Evolutionary conservation across 805 yeast genomes (phyloP), one percentile per base, ranked within the genome.

Genomic region (Crinitomyces ghanaensis): DNA sequence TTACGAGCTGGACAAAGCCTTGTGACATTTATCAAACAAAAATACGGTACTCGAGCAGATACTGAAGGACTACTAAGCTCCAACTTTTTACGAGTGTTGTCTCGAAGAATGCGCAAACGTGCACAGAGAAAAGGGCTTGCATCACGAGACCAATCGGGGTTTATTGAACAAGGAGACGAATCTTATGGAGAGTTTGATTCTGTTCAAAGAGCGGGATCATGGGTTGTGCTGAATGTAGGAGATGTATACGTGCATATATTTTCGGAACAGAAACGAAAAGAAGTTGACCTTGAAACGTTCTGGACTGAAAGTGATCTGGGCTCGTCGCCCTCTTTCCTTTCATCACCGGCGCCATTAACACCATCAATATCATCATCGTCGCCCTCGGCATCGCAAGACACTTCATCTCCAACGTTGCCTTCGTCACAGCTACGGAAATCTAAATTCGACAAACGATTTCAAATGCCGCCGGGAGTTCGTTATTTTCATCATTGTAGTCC

Each of bases 181-280:
- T 11, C 14, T 11, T 73, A 68, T 35, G 81, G 11, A 42, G 57
- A 4, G 51, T 46, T 14, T 36, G 34, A 13, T 8, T n/a, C n/a
- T n/a, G 16, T 28, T 15, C 28, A 31, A 6, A 28, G 38, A 8
- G 30, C 35, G 5, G 84, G 83, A 45, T 70, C 81, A 17, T 86
- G 97, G 97, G 73, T 82, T 15, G 72, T 82, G 69, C 62, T 85
- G 30, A 84, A 83, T 45, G 56, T 70, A 2, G 78, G 76, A 39
- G 72, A 72, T 24, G 68, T 84, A 3, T 69, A 64, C 35, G 66
- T 86, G 20, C 94, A 86, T 54, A 55, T 86, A 12, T 56, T 86
- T 47, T 82, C 94, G 0, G 63, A 65, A 4, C 75, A 73, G 26
- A 70, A 88, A 53, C 64, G 96, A 38, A 51, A 54, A 12, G 75